phyloP scores from a whole-genome alignment of 768 basidiomycete genomes.

The Daedaleopsis nitida region DNA sequence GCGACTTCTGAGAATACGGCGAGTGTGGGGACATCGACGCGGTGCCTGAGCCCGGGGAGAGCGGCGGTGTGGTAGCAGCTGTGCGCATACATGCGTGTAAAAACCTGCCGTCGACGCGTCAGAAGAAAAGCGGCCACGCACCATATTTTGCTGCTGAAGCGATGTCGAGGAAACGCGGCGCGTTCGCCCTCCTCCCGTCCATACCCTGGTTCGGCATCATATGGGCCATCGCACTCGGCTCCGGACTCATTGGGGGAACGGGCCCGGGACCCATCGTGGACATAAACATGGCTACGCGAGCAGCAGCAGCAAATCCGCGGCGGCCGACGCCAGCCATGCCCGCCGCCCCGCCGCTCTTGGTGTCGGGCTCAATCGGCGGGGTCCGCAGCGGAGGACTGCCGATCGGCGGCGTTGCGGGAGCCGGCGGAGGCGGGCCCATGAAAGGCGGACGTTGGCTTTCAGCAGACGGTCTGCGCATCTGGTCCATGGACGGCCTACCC shows the following conservation, averaged over 20 bases:
- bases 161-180: slow-evolving; percentile 35
- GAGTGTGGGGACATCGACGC: slow-evolving; percentile 31
- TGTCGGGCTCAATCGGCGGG: slow-evolving; percentile 47
- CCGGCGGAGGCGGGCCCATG: slow-evolving; percentile 11
- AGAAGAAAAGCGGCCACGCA: slow-evolving; percentile 10
- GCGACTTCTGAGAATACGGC: slow-evolving; percentile 27
- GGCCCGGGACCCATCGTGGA: slow-evolving; percentile 15
- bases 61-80: slow-evolving; percentile 29
- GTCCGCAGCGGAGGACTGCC: slow-evolving; percentile 8
- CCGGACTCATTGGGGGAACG: slow-evolving; percentile 6
- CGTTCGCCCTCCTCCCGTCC: slow-evolving; percentile 34
- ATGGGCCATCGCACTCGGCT: slow-evolving; percentile 5
- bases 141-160: slow-evolving; percentile 27
- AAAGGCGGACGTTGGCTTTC: slow-evolving; percentile 18
- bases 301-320: slow-evolving; percentile 77
- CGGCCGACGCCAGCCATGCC: slow-evolving; percentile 93
- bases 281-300: slow-evolving; percentile 59
- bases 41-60: slow-evolving; percentile 29
- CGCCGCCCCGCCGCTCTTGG: slow-evolving; percentile 73
- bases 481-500: slow-evolving; percentile 17
- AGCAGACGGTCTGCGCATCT: slow-evolving; percentile 11
- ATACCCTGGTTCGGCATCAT: slow-evolving; percentile 25
- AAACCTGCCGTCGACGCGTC: no score
- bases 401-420: not conserved
- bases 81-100: not conserved